Base-by-base conservation (phyloP, 164 flowering plant species). In the Dillenia suffruticosa region DNA sequence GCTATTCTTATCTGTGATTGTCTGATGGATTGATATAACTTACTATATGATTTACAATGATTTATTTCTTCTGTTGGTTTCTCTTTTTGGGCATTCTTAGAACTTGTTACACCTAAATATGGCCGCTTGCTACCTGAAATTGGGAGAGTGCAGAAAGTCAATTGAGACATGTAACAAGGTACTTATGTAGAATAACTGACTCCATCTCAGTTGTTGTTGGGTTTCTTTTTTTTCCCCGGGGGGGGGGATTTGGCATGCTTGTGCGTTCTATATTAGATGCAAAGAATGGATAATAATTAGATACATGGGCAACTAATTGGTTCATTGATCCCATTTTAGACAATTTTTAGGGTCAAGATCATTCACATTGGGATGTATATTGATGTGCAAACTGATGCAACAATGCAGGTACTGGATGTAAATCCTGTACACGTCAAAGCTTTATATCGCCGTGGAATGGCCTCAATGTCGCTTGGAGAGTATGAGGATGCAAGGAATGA, bases 361-460 rank as follows among this genome's bases (percentile, higher is more conserved):
- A 32, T 32, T 32, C 6, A 32, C 40, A 32, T 32, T 32, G 6
- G 40, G 40, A 43, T 5, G 16, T 43, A 14, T 24, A 12, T 24
- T 12, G 10, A 46, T 48, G 16, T 47, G 9, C 48, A 10, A 52
- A 32, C 4, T 43, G 46, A 49, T 70, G 62, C 54, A 62, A 51
- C 52, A n/a, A 54, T 72, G 61, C 76, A 94, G 98, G 97, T 95
- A 14, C 62, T 95, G 63, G 97, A 95, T 62, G 74, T 82, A 48
- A 92, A 80, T 61, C 99, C 99, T 58, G 81, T 74, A 24, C 95
- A 88, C 70, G 89, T 74, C 12, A 95, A 95, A 79, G 99, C 89
- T 68, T 79, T 95, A 10, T 95, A 95, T 69, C 90, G 97, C 15
- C 96, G 97, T 69, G 99, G 97, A 71, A 87, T 92, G 93, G 97